phyloP scores from a whole-genome alignment of 768 basidiomycete genomes.

The Tulasnella calospora region DNA sequence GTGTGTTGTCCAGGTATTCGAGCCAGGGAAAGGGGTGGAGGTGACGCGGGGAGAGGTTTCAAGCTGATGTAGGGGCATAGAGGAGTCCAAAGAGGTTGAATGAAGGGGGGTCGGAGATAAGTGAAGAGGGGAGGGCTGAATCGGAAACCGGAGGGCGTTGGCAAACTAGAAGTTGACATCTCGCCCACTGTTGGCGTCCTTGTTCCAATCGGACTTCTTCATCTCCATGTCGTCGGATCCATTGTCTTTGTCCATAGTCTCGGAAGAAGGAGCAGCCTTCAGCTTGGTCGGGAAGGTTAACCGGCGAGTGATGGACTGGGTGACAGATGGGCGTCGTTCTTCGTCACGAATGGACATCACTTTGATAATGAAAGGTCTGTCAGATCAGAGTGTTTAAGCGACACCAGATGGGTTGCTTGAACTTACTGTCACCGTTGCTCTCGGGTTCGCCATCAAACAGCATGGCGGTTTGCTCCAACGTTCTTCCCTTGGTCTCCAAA shows the following conservation, averaged over 20 bases:
- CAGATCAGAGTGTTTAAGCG: neutral
- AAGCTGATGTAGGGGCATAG: neutral
- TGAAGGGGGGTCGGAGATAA: neutral
- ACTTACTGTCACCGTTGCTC: neutral
- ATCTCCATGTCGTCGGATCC: neutral
- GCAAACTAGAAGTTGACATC: neutral
- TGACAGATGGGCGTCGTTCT: neutral
- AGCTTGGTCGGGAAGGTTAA: neutral
- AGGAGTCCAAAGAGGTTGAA: neutral
- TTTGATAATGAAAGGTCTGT: neutral
- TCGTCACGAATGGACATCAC: neutral
- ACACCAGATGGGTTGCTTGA: neutral
- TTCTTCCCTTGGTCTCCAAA: conserved; percentile 22
- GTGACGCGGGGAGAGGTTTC: no score
- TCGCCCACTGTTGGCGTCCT: neutral
- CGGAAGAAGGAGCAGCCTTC: neutral
- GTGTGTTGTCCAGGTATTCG: neutral
- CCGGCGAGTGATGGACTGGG: neutral
- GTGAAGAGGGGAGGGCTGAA: neutral
- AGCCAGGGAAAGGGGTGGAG: neutral
- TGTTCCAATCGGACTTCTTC: neutral
- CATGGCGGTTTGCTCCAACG: conserved; percentile 21
- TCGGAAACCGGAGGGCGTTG: no score
- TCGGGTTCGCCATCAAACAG: conserved; percentile 16
- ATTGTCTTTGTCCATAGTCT: neutral